A percentile compares a stretch with the other conserved stretches of the same genome.
Conservation (phyloP, 2,329 filamentous ascomycete genomes). For the Cercospora sesami region DNA sequence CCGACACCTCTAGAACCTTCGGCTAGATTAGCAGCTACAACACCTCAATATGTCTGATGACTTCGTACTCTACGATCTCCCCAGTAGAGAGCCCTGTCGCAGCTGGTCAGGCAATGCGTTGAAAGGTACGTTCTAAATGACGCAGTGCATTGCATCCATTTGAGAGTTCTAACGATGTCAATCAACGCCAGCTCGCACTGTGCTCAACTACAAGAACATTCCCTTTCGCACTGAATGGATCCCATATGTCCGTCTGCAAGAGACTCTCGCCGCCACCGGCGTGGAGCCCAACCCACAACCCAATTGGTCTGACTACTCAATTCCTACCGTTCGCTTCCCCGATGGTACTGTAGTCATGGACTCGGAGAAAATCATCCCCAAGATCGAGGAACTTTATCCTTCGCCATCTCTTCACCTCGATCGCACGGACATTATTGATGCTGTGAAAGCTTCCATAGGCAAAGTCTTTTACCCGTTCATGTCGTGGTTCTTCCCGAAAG, state of each 20-base stretch:
- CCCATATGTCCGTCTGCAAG: slow-evolving; percentile 13
- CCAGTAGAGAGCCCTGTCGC: slow-evolving; percentile 13
- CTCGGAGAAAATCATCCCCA: slow-evolving; percentile 11
- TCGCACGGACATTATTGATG: not conserved
- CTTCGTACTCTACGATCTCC: slow-evolving; percentile 14
- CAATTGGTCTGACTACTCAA: slow-evolving; percentile 13
- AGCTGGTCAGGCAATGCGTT: slow-evolving; percentile 17
- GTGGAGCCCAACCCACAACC: slow-evolving; percentile 2
- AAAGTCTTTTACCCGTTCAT: not conserved
- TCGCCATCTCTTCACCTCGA: slow-evolving; percentile 8
- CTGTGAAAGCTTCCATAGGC: not conserved
- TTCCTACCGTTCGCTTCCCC: slow-evolving; percentile 3
- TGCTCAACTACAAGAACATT: slow-evolving; percentile 17
- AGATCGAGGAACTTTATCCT: slow-evolving; percentile 13
- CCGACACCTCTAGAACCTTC: not conserved
- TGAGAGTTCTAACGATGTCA: no score
- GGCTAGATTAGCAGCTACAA: not conserved
- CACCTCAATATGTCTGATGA: slow-evolving; percentile 7
- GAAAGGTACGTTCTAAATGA: slow-evolving; percentile 4
- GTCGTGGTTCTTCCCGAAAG: slow-evolving; percentile 1
- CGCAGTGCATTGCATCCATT: no score
- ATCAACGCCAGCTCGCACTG: slow-evolving; percentile 9
- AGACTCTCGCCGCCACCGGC: slow-evolving; percentile 14
- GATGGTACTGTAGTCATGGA: slow-evolving; percentile 16
- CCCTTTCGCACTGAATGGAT: slow-evolving; percentile 16